These are phyloP conservation scores for Arthromyces matolae DNA, from an alignment of 768 basidiomycete species.

Conservation along the genomic window DNA sequence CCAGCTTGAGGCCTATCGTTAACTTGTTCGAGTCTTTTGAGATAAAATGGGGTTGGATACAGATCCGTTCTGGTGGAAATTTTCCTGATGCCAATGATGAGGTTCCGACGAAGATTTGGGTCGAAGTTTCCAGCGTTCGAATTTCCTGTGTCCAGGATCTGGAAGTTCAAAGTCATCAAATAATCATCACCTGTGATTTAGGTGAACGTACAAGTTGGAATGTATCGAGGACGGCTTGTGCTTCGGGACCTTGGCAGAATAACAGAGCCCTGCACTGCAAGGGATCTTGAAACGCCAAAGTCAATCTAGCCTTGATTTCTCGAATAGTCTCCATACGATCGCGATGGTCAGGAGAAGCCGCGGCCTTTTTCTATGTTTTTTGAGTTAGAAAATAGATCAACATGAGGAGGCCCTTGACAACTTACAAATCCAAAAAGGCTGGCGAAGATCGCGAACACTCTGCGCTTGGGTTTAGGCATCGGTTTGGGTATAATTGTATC, in stretches of 20 bases:
- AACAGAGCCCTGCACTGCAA: neutral
- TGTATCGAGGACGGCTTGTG: constrained; percentile 2
- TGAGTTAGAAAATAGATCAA: neutral
- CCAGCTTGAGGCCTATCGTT: constrained; percentile 2
- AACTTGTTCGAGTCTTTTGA: constrained; percentile 1
- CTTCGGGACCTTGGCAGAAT: neutral
- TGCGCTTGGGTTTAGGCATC: neutral
- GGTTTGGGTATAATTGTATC: neutral
- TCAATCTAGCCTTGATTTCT: neutral
- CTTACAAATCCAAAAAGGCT: neutral
- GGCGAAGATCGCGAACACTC: neutral
- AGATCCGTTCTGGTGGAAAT: constrained; percentile 9
- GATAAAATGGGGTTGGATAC: constrained; percentile 3
- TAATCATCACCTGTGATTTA: neutral
- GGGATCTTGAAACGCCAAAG: neutral
- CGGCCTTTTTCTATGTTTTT: neutral
- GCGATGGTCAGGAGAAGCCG: neutral
- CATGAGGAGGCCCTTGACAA: neutral
- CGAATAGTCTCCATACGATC: neutral
- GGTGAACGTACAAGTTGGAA: constrained; percentile 1
- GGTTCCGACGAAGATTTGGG: constrained; percentile 1
- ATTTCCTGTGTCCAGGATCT: neutral
- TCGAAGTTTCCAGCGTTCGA: neutral
- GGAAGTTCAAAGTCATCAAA: neutral
- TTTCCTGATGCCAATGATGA: constrained; percentile 10